These are phyloP conservation scores for Suillus cothurnatus DNA, from an alignment of 768 basidiomycete genomes.

Conservation along the genomic window DNA sequence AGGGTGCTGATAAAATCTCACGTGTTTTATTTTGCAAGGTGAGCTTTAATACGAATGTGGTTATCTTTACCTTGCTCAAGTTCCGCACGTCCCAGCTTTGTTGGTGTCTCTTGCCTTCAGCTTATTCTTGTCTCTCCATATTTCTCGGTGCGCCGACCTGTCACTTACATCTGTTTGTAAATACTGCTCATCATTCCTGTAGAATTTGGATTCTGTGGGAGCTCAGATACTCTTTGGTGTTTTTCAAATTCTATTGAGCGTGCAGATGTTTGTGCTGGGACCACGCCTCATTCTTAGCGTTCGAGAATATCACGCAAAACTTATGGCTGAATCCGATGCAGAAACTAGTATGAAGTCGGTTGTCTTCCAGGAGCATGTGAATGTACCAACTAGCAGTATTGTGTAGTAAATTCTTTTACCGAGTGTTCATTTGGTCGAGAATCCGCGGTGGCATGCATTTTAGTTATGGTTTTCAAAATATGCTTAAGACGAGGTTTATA, in stretches of 20 bases:
- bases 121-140: neutral
- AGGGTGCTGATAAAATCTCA: no score
- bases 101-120: neutral
- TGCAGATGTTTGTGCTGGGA: neutral
- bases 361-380: no score
- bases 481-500: no score
- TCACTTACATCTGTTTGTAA: neutral
- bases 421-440: no score
- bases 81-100: neutral
- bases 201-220: neutral
- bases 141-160: neutral
- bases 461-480: no score
- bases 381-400: no score
- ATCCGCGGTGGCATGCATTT: no score
- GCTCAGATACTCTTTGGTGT: neutral
- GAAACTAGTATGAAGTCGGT: no score
- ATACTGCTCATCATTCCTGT: neutral
- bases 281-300: neutral
- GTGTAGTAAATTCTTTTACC: no score
- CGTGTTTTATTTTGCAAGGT: no score
- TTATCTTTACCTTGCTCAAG: neutral
- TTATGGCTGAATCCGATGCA: neutral
- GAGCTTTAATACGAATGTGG: neutral
- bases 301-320: neutral
- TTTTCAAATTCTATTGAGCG: neutral